Evolutionary conservation across 2,329 filamentous ascomycete species (phyloP).

Genomic region (Fusarium odoratissimum): DNA sequence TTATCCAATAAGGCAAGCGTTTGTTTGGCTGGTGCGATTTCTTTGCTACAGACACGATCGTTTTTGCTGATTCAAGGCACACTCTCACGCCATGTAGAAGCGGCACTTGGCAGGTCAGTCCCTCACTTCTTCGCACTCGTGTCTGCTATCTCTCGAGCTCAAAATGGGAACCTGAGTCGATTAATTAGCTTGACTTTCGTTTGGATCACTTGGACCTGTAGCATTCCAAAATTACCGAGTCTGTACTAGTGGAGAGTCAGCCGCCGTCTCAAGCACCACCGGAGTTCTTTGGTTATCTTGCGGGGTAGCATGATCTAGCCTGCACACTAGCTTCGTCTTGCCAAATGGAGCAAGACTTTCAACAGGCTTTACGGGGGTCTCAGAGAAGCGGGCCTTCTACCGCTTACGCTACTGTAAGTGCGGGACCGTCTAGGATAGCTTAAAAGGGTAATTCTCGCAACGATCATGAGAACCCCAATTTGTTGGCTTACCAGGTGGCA

Average conservation of each 20-base stretch:
- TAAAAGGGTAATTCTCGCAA: not conserved
- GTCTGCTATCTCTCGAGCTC: not conserved
- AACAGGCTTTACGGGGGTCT: not conserved
- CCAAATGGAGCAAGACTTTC: not conserved
- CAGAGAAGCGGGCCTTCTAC: not conserved
- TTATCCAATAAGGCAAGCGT: fast-evolving
- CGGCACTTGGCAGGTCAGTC: fast-evolving
- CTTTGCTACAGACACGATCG: not conserved
- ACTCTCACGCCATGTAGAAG: fast-evolving
- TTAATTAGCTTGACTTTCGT: no score
- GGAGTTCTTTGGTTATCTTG: no score
- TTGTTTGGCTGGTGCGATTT: not conserved
- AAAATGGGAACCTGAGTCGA: not conserved
- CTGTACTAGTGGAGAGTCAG: not conserved
- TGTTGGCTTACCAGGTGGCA: not conserved
- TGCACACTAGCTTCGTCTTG: not conserved
- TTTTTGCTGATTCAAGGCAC: not conserved
- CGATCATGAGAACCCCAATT: not conserved
- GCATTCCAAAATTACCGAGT: not conserved
- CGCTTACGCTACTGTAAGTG: not conserved
- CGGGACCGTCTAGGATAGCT: not conserved
- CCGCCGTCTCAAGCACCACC: no score
- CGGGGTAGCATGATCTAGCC: not conserved
- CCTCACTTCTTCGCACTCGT: not conserved
- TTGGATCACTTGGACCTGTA: not conserved